A percentile compares a stretch with the other conserved stretches of the same genome.
phyloP scores from a whole-genome alignment of 106 monocot species.

The Dioscorea dumetorum region DNA sequence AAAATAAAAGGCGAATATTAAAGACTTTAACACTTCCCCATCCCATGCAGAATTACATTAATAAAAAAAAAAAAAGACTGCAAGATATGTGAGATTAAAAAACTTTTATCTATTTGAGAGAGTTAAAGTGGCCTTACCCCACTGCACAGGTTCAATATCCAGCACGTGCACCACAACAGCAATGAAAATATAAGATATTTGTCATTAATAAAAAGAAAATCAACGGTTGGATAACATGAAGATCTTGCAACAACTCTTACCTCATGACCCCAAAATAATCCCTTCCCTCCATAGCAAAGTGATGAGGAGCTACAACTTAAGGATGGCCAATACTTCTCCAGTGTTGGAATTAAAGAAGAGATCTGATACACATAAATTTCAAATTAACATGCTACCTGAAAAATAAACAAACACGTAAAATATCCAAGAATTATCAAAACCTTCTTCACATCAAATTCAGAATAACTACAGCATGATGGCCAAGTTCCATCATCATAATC shows the following conservation, averaged over 20 bases:
- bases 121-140: slow-evolving; percentile 48
- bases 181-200: not conserved
- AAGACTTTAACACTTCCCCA: not conserved
- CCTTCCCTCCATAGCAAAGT: slow-evolving; percentile 75
- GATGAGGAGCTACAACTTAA: slow-evolving; percentile 68
- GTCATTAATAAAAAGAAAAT: not conserved
- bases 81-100: not conserved
- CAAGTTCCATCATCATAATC: slow-evolving; percentile 90
- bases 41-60: not conserved
- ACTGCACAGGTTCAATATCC: slow-evolving; percentile 37
- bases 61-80: not conserved
- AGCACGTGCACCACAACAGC: slow-evolving; percentile 22
- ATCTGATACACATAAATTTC: slow-evolving; percentile 32
- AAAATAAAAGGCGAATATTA: not conserved
- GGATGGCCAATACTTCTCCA: slow-evolving; percentile 88
- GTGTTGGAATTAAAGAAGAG: slow-evolving; percentile 45
- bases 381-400: too few relatives aligned
- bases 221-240: not conserved
- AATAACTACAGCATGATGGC: slow-evolving; percentile 72
- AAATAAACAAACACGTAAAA: not conserved
- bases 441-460: slow-evolving; percentile 63
- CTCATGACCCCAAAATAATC: slow-evolving; percentile 97
- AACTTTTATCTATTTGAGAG: not conserved
- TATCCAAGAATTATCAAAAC: slow-evolving; percentile 15
- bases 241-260: slow-evolving; percentile 20